Conservation (phyloP, 2,329 filamentous ascomycete genomes). For the Xylaria sp. region DNA sequence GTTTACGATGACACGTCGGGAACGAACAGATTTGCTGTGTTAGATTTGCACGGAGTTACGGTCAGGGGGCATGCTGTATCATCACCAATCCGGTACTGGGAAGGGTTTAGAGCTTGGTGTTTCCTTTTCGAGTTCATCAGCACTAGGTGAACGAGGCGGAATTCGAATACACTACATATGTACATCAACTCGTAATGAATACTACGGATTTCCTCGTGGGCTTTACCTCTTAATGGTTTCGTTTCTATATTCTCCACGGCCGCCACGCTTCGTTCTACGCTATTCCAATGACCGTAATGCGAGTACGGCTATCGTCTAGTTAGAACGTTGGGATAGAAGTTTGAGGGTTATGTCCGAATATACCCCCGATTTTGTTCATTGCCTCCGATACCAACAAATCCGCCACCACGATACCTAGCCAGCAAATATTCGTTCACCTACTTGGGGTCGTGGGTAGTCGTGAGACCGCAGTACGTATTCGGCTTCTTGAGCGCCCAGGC, state of each 20-base stretch:
- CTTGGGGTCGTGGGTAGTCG: conserved; percentile 58
- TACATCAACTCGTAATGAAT: neutral
- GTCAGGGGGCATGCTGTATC: neutral
- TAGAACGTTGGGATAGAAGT: too few species aligned
- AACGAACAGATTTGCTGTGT: neutral
- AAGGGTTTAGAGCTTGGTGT: neutral
- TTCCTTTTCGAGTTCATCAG: neutral
- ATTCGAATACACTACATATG: neutral
- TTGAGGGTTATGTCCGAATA: conserved; percentile 64
- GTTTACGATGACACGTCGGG: neutral
- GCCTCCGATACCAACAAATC: conserved; percentile 63
- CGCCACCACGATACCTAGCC: conserved; percentile 53
- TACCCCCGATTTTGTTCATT: conserved; percentile 60
- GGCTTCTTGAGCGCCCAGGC: conserved; percentile 66
- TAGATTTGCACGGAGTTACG: neutral
- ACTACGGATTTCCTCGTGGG: neutral
- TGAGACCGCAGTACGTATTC: conserved; percentile 64
- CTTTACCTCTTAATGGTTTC: neutral
- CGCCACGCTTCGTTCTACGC: too few species aligned
- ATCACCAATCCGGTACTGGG: neutral
- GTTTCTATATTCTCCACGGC: too few species aligned
- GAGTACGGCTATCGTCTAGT: too few species aligned
- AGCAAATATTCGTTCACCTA: conserved; percentile 64
- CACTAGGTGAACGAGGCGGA: too few species aligned
- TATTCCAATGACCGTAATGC: too few species aligned